Conservation (phyloP, 2,329 filamentous ascomycete genomes). For the Emergomyces orientalis region DNA sequence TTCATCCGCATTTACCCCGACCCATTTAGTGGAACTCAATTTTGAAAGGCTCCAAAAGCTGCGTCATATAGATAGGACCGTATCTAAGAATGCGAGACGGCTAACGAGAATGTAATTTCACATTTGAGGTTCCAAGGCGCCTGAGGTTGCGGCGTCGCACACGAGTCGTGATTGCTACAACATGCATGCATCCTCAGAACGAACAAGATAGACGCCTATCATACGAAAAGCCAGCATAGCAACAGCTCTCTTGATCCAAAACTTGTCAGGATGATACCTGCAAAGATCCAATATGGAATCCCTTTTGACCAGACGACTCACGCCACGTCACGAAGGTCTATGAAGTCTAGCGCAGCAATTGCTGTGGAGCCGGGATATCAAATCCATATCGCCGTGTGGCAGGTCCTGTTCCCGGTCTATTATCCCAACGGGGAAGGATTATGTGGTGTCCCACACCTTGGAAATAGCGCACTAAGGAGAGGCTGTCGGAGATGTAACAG, state of each 20-base stretch:
- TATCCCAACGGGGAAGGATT: not conserved
- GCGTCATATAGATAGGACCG: not conserved
- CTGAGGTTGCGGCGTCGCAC: not conserved
- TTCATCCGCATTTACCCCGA: not conserved
- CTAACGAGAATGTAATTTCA: not conserved
- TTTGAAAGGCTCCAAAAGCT: not conserved
- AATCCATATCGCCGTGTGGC: conserved; percentile 11
- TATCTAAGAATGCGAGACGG: not conserved
- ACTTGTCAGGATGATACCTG: conserved; percentile 1
- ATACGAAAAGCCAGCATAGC: not conserved
- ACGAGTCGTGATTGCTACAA: not conserved
- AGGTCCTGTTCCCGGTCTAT: not conserved
- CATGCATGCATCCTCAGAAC: not conserved
- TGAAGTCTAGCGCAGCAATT: conserved; percentile 9
- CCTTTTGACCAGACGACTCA: conserved; percentile 10
- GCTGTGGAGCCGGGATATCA: conserved; percentile 5
- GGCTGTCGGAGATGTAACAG: not conserved
- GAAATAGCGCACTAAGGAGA: not conserved
- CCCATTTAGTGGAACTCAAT: conserved; percentile 5
- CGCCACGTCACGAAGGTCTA: conserved; percentile 17
- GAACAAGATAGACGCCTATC: not conserved
- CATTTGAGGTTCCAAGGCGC: not conserved
- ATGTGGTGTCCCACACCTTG: not conserved
- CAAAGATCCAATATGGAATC: conserved; percentile 1
- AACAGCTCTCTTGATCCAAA: not conserved